Evolutionary conservation across 164 flowering plant genomes (phyloP).

Genomic region (Berberis vulgaris): DNA sequence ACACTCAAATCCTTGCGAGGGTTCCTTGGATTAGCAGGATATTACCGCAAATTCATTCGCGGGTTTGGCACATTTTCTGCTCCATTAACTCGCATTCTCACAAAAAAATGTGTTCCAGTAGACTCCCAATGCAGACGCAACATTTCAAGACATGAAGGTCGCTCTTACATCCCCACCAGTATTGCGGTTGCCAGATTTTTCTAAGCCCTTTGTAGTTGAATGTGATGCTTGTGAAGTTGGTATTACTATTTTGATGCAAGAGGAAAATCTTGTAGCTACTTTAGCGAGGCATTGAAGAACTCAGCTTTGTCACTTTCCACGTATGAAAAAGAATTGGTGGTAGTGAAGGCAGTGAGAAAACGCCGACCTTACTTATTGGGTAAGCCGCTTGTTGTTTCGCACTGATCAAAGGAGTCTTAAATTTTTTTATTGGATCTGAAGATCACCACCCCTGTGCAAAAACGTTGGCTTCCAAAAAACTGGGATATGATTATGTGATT

Average conservation of each 20-base stretch:
- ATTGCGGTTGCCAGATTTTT: not conserved
- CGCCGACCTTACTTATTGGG: not conserved
- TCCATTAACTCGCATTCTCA: not conserved
- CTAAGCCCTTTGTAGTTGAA: too few relatives aligned
- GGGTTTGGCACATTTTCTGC: not conserved
- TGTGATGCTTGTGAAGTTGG: not conserved
- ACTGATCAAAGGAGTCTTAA: not conserved
- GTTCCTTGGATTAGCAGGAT: too few relatives aligned
- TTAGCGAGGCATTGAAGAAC: not conserved
- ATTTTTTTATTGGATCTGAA: not conserved
- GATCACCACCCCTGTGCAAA: not conserved
- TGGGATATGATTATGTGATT: not conserved
- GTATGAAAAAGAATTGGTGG: too few relatives aligned
- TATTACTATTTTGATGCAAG: not conserved
- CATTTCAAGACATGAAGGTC: too few relatives aligned
- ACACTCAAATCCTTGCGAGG: too few relatives aligned
- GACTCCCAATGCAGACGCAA: not conserved
- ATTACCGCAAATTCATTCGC: too few relatives aligned
- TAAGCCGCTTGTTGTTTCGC: not conserved
- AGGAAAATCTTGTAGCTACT: not conserved
- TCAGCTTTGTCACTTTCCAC: too few relatives aligned
- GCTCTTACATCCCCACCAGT: not conserved
- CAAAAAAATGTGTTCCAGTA: not conserved
- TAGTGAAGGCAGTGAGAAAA: too few relatives aligned
- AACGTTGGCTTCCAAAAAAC: not conserved